Conservation (phyloP, 805 yeast genomes). For the Teunomyces cretensis region DNA sequence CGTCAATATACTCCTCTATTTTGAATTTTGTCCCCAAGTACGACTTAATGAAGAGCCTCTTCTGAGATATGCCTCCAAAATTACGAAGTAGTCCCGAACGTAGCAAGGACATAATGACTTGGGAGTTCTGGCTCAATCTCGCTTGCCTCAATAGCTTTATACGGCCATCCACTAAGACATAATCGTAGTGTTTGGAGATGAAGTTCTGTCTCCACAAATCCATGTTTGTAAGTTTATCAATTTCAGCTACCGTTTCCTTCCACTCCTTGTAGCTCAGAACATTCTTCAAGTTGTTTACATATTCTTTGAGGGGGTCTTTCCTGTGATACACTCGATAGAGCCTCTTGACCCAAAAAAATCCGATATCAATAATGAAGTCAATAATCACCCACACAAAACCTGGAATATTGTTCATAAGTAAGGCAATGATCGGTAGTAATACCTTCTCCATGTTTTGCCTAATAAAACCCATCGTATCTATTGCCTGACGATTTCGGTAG, state of each 20-base stretch:
- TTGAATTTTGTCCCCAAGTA: constrained; percentile 85
- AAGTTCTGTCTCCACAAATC: constrained; percentile 78
- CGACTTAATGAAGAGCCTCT: constrained; percentile 74
- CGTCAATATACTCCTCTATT: constrained; percentile 83
- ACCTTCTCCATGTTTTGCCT: neutral
- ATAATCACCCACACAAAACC: constrained; percentile 40
- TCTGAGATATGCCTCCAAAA: constrained; percentile 86
- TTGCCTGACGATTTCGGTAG: neutral
- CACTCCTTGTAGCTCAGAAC: constrained; percentile 70
- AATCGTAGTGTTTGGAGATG: constrained; percentile 78
- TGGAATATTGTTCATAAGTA: constrained; percentile 36
- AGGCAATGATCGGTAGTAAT: constrained; percentile 24
- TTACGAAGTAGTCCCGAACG: constrained; percentile 85
- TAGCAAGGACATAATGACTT: constrained; percentile 60
- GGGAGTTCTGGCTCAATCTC: constrained; percentile 55
- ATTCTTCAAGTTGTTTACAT: constrained; percentile 46
- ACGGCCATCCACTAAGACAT: constrained; percentile 74
- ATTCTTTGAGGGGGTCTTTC: constrained; percentile 47
- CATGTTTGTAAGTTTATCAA: constrained; percentile 46
- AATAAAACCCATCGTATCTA: neutral
- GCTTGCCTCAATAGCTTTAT: constrained; percentile 62
- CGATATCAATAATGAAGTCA: constrained; percentile 44
- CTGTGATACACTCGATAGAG: constrained; percentile 33
- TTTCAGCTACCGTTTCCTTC: constrained; percentile 53
- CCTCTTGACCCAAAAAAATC: constrained; percentile 47